A percentile compares a stretch with the other conserved stretches of the same genome.
These are phyloP conservation scores for Rostrohypoxylon terebratum DNA, from an alignment of 495 filamentous ascomycete species.

Conservation along the genomic window DNA sequence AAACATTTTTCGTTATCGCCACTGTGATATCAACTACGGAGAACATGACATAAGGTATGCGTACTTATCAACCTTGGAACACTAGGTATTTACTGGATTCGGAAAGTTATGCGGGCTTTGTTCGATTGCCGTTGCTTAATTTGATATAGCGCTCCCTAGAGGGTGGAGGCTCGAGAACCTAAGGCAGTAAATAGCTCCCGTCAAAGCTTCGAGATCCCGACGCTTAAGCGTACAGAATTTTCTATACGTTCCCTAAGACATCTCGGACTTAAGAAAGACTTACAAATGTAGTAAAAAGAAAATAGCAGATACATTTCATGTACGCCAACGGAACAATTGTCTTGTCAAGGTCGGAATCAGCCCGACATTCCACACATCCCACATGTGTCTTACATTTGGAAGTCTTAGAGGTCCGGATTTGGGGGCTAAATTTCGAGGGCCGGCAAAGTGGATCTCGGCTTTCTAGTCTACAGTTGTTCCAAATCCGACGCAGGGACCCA, in stretches of 20 bases:
- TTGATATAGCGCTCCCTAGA: neutral
- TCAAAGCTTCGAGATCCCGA: too few species aligned
- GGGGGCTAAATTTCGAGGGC: neutral
- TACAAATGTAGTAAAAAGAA: too few species aligned
- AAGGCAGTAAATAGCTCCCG: too few species aligned
- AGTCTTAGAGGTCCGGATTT: neutral
- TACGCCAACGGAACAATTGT: too few species aligned
- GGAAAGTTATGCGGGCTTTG: neutral
- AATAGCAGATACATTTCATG: too few species aligned
- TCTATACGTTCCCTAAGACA: too few species aligned
- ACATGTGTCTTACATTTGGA: neutral
- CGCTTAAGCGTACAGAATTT: too few species aligned
- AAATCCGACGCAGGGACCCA: slow-evolving; percentile 13
- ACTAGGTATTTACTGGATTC: neutral
- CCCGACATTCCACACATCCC: slow-evolving; percentile 2
- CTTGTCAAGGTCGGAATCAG: neutral
- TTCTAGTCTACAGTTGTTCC: slow-evolving; percentile 16
- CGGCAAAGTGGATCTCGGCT: slow-evolving; percentile 12
- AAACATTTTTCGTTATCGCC: too few species aligned
- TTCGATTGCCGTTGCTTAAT: neutral
- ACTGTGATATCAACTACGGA: slow-evolving; percentile 1
- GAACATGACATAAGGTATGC: neutral
- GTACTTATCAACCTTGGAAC: too few species aligned
- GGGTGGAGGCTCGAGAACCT: too few species aligned
- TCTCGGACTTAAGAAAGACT: too few species aligned